These are phyloP conservation scores for Lentithecium fluviatile DNA, from an alignment of 495 filamentous ascomycete species.

Conservation along the genomic window DNA sequence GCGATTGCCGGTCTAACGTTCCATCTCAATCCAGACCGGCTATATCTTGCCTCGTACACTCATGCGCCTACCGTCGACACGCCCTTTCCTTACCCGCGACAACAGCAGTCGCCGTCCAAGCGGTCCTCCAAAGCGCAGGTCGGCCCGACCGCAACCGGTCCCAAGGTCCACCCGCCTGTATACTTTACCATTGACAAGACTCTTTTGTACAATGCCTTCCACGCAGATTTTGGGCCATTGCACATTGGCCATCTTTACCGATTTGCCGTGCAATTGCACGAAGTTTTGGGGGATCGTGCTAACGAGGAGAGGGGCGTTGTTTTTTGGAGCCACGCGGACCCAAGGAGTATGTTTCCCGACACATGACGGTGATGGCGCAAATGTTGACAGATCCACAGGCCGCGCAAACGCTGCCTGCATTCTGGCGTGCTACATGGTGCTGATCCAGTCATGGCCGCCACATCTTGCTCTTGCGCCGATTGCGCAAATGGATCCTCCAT, in stretches of 20 bases:
- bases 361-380: not conserved
- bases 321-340: conserved; percentile 90
- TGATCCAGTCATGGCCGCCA: conserved; percentile 97
- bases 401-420: conserved; percentile 96
- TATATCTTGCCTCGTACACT: conserved; percentile 92
- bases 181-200: conserved; percentile 96
- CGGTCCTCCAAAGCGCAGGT: conserved; percentile 65
- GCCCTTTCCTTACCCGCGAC: conserved; percentile 77
- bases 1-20: not conserved
- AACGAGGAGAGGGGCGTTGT: conserved; percentile 84
- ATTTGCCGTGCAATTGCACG: conserved; percentile 92
- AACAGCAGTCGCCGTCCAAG: conserved; percentile 69
- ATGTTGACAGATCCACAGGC: conserved; percentile 46
- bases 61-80: conserved; percentile 75
- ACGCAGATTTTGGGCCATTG: conserved; percentile 95
- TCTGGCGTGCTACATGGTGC: conserved; percentile 95
- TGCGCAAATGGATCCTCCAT: conserved; percentile 89
- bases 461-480: conserved; percentile 96
- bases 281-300: conserved; percentile 82
- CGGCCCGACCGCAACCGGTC: conserved; percentile 49
- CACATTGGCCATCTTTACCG: conserved; percentile 97
- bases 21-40: conserved; percentile 62
- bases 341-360: conserved; percentile 64
- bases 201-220: conserved; percentile 95
- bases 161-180: conserved; percentile 63